These are phyloP conservation scores for Cryptosporidium sp. DNA, from an alignment of 169 alveolate species.

Conservation along the genomic window DNA sequence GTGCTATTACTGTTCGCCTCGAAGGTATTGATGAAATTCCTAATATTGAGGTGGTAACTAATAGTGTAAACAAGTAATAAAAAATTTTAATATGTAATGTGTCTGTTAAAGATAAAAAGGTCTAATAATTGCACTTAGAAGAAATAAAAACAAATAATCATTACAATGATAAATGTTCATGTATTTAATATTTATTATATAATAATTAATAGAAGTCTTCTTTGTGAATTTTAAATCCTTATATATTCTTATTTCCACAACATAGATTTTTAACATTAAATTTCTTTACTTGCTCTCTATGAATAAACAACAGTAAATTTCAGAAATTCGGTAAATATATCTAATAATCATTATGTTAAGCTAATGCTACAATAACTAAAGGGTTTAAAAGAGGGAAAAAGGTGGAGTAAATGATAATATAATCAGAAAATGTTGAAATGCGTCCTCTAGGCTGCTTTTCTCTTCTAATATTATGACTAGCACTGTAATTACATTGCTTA, in stretches of 20 bases:
- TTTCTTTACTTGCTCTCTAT: no score
- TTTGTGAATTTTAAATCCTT: background rate
- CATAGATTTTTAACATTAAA: no score
- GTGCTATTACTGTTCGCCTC: constrained; percentile 46
- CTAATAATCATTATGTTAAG: background rate
- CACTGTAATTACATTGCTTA: background rate
- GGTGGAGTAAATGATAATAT: background rate
- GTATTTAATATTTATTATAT: background rate
- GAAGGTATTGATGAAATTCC: constrained; percentile 68
- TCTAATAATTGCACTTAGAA: background rate
- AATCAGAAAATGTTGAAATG: background rate
- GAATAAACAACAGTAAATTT: no score
- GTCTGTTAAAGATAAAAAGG: background rate
- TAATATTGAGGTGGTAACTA: constrained; percentile 56
- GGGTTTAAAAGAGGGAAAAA: background rate
- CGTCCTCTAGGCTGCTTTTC: background rate
- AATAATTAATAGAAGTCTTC: constrained; percentile 1
- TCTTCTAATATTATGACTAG: background rate
- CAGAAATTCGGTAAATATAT: no score
- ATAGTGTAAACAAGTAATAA: constrained; percentile 18
- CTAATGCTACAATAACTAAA: background rate
- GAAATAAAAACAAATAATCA: no score
- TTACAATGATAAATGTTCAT: no score
- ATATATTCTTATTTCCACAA: background rate
- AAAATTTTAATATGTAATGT: background rate